A percentile compares a stretch with the other conserved stretches of the same genome.
These are phyloP conservation scores for Puccinia sorghi DNA, from an alignment of 1,284 basidiomycete species.

Conservation along the genomic window DNA sequence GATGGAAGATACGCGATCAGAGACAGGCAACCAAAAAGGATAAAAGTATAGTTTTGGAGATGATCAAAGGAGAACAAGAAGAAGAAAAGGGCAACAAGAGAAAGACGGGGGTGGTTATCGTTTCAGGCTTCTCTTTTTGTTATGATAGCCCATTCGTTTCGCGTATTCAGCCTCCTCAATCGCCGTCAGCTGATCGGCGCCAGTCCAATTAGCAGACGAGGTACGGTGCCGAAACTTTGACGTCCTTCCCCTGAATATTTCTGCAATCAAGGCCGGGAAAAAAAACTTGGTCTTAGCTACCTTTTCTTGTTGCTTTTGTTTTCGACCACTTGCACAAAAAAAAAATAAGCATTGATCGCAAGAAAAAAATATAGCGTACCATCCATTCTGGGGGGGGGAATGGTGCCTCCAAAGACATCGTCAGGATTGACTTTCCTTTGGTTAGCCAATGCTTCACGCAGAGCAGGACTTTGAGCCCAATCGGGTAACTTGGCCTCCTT, in stretches of 20 bases:
- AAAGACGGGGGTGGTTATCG: not conserved
- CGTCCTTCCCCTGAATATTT: conserved; percentile 45
- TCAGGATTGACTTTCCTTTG: conserved; percentile 86
- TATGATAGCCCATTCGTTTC: conserved; percentile 76
- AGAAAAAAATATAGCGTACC: conserved; percentile 57
- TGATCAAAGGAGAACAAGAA: not conserved
- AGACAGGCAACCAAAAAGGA: not conserved
- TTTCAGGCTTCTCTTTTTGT: conserved; percentile 24
- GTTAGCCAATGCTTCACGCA: conserved; percentile 71
- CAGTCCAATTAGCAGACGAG: conserved; percentile 90
- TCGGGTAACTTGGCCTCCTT: conserved; percentile 70
- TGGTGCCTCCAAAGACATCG: conserved; percentile 77
- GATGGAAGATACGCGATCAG: not conserved
- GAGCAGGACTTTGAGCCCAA: conserved; percentile 87
- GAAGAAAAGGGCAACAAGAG: not conserved
- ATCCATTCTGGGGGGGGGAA: conserved; percentile 81
- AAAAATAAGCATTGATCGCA: not conserved
- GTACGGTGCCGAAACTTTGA: conserved; percentile 75
- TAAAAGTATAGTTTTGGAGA: not conserved
- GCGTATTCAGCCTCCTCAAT: conserved; percentile 84
- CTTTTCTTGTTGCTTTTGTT: conserved; percentile 41
- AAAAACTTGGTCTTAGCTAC: conserved; percentile 65
- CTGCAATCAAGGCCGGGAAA: conserved; percentile 50
- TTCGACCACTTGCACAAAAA: not conserved
- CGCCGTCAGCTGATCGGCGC: conserved; percentile 75